phyloP scores from a whole-genome alignment of 345 rosid genomes.

The Corchorus olitorius region DNA sequence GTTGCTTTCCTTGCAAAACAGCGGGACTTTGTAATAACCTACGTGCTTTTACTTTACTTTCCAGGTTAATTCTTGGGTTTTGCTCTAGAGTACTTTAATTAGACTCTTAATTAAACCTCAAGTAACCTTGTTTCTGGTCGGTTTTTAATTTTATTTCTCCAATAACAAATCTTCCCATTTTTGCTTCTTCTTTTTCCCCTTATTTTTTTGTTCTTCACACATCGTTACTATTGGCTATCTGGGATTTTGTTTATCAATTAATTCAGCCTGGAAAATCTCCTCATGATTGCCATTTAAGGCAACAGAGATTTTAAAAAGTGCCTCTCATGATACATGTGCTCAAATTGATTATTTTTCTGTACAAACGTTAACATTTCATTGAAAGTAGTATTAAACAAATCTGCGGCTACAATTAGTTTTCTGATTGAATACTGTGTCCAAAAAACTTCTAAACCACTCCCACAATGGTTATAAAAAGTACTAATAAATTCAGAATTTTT shows the following conservation, averaged over 20 bases:
- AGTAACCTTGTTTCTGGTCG: slow-evolving; percentile 13
- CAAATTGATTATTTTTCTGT: background rate
- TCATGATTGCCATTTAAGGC: background rate
- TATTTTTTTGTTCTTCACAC: background rate
- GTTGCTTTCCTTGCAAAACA: slow-evolving; percentile 29
- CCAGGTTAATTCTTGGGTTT: slow-evolving; percentile 14
- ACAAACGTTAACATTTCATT: background rate
- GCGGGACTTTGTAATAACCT: slow-evolving; percentile 11
- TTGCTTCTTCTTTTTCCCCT: no score
- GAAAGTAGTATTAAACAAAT: background rate
- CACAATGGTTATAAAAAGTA: no score
- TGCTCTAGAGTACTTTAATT: slow-evolving; percentile 19
- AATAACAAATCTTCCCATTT: background rate
- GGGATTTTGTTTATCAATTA: slow-evolving; percentile 6
- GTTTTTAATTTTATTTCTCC: slow-evolving; percentile 21
- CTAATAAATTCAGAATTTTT: no score
- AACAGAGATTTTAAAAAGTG: background rate
- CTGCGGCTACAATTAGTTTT: background rate
- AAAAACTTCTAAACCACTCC: background rate
- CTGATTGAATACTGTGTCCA: background rate
- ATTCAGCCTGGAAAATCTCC: slow-evolving; percentile 1
- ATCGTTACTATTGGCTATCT: background rate
- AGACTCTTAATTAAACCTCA: background rate
- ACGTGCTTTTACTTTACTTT: slow-evolving; percentile 14
- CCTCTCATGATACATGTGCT: slow-evolving; percentile 10